Evolutionary conservation across 225 moss, liverwort and hornwort genomes (phyloP), one percentile per base, ranked within the genome.

Genomic region (Polytrichum formosum): DNA sequence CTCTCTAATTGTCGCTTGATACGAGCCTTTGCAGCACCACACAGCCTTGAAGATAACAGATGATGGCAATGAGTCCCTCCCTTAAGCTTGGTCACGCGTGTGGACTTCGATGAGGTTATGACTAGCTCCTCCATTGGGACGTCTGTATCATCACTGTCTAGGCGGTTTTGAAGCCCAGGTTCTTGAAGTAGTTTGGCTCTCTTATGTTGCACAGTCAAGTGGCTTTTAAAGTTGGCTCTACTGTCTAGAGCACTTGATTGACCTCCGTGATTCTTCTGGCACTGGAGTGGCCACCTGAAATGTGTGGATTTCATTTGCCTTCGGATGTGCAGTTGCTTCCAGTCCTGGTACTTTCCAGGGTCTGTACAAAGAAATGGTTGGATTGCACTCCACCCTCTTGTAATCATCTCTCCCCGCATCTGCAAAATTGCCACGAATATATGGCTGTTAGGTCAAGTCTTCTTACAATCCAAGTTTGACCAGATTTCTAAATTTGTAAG

Each of bases 331-430:
- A 16, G 5, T 8, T 33, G 33, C 33, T 66, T 66, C 66, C 66
- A 66, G 31, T 19, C 10, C 7, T 30, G 10, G 33, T n/a, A 66
- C 33, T 33, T 33, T 6, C 22, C 25, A 63, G 63, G 63, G 28
- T 63, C 33, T 19, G 33, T 66, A 2, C 33, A 33, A 23, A 66
- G 46, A n/a, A 66, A 66, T 23, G 66, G 33, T 21, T 37, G 66
- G 5, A 22, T 20, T 10, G 22, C n/a, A 33, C 66, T 66, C n/a
- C 22, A 9, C n/a, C 66, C n/a, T 66, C 30, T 31, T 20, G 66
- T 13, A n/a, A 66, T 66, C 46, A 46, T 66, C 20, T 66, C n/a
- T 19, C 23, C n/a, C 33, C 13, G 46, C 66, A 66, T 35, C 46
- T 66, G 35, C 37, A 66, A 6, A n/a, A 58, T 58, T 22, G 58